These are phyloP conservation scores for Daldinia vernicosa DNA, from an alignment of 495 filamentous ascomycete species.

Conservation along the genomic window DNA sequence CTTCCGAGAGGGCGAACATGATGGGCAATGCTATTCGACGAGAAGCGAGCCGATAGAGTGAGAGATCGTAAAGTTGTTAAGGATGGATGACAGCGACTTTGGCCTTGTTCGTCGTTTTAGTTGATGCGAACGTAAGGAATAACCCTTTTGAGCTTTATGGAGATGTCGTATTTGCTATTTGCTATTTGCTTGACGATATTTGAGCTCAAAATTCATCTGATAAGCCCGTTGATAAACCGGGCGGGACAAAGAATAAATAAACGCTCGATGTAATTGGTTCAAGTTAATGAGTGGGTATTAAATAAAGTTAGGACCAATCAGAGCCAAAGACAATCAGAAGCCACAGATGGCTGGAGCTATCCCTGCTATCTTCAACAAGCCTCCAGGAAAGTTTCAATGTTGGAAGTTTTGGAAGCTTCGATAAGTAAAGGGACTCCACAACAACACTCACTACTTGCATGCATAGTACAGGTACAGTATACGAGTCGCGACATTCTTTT, in stretches of 20 bases:
- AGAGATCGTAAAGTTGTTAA: not conserved
- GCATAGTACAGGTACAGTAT: not conserved
- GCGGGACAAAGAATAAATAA: not conserved
- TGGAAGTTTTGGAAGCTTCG: no score
- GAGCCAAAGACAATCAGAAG: not conserved
- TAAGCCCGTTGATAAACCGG: slow-evolving; percentile 3
- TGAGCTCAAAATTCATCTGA: slow-evolving; percentile 2
- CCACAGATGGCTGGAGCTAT: slow-evolving; percentile 4
- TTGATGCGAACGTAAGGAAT: not conserved
- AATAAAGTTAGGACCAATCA: not conserved
- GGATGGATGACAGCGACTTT: not conserved
- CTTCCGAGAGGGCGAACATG: slow-evolving; percentile 93
- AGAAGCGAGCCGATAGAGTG: not conserved
- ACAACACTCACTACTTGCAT: not conserved
- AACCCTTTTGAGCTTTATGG: not conserved
- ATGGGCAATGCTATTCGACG: slow-evolving; percentile 41
- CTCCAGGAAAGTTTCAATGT: slow-evolving; percentile 23
- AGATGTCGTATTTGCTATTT: not conserved
- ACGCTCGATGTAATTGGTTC: not conserved
- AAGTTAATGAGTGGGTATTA: not conserved
- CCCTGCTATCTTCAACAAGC: not conserved
- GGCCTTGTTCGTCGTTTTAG: not conserved
- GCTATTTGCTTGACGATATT: not conserved
- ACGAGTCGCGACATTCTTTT: not conserved
- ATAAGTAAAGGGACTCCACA: not conserved